Percentiles rank a stretch among this genome's conserved stretches.
Evolutionary conservation across 768 basidiomycete genomes (phyloP).

Genomic region (Leucocoprinus sp.): DNA sequence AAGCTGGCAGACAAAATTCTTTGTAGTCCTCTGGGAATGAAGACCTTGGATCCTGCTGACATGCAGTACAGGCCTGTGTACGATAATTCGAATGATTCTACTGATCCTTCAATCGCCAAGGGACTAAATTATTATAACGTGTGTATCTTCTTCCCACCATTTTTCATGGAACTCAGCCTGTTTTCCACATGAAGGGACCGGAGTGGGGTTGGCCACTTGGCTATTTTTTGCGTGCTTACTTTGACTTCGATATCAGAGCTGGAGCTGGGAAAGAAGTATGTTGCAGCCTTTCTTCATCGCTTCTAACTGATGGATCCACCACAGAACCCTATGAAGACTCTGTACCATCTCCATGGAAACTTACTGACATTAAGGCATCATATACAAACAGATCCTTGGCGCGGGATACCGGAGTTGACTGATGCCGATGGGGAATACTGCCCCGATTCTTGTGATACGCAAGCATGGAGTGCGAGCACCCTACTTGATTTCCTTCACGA

Average conservation of each 20-base stretch:
- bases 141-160: slow-evolving; percentile 1
- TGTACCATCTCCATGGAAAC: slow-evolving; percentile 72
- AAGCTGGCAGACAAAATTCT: slow-evolving; percentile 74
- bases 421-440: slow-evolving; percentile 81
- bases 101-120: slow-evolving; percentile 80
- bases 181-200: slow-evolving; percentile 50
- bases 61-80: slow-evolving; percentile 86
- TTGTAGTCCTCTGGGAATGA: slow-evolving; percentile 91
- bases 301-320: slow-evolving; percentile 10
- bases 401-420: slow-evolving; percentile 88
- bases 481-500: slow-evolving; percentile 82
- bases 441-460: slow-evolving; percentile 83
- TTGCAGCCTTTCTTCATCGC: slow-evolving; percentile 9
- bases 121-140: slow-evolving; percentile 94
- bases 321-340: slow-evolving; percentile 60
- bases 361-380: slow-evolving; percentile 65
- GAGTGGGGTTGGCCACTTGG: slow-evolving; percentile 96
- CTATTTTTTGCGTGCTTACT: slow-evolving; percentile 90
- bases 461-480: slow-evolving; percentile 95
- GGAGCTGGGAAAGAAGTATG: slow-evolving; percentile 65
- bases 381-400: slow-evolving; percentile 80
- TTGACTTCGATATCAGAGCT: slow-evolving; percentile 71
- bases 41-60: slow-evolving; percentile 85
- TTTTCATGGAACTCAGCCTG: slow-evolving; percentile 10
- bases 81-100: slow-evolving; percentile 88